phyloP scores from a whole-genome alignment of 108 stramenopile species.

The Skeletonema costatum region DNA sequence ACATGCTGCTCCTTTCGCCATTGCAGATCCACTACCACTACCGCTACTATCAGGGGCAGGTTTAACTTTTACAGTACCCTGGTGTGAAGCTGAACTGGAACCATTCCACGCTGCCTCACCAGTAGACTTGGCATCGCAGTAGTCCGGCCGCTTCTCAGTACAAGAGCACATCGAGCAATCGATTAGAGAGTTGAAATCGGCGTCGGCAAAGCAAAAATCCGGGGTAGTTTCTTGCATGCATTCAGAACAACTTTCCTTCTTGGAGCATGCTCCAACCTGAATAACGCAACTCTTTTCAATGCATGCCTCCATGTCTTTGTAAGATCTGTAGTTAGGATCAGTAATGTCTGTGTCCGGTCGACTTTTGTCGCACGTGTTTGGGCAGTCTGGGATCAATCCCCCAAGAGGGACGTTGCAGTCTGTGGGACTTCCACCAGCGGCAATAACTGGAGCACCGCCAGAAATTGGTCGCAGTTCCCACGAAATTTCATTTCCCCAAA shows the following conservation, averaged over 20 bases:
- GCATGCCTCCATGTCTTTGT: conserved; percentile 77
- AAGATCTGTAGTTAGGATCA: conserved; percentile 78
- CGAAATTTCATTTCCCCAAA: conserved; percentile 90
- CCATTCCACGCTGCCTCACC: conserved; percentile 18
- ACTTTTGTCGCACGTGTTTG: conserved; percentile 60
- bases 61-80: conserved; percentile 33
- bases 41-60: conserved; percentile 6
- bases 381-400: conserved; percentile 54
- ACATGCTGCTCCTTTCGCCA: conserved; percentile 44
- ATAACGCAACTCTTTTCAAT: conserved; percentile 80
- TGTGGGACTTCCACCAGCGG: conserved; percentile 73
- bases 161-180: conserved; percentile 87
- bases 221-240: conserved; percentile 63
- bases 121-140: conserved; percentile 61
- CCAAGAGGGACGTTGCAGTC: conserved; percentile 49
- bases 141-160: conserved; percentile 56
- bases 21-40: conserved; percentile 24
- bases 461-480: conserved; percentile 79
- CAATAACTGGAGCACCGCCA: conserved; percentile 62
- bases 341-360: conserved; percentile 60
- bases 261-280: conserved; percentile 72
- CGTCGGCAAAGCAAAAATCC: conserved; percentile 52
- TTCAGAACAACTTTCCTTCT: conserved; percentile 54
- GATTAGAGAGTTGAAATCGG: conserved; percentile 59
- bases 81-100: conserved; percentile 38